Evolutionary conservation across 2,329 filamentous ascomycete genomes (phyloP).

Genomic region (Sarocladiaceae sp.): DNA sequence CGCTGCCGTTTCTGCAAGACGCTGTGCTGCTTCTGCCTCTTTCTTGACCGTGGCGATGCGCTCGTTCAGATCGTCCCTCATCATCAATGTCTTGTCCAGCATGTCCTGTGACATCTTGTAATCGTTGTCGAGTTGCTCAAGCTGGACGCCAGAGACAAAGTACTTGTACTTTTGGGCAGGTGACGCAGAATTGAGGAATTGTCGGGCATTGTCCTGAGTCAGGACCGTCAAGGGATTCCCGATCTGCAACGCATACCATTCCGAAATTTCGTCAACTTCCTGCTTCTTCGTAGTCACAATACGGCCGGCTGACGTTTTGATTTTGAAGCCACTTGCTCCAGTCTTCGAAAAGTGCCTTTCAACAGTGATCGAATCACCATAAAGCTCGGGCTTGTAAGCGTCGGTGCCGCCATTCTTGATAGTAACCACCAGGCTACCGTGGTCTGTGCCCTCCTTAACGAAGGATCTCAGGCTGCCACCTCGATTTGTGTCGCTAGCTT

Average conservation of each 20-base stretch:
- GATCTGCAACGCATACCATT: conserved; percentile 89
- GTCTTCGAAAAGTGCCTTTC: conserved; percentile 79
- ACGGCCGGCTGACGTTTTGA: conserved; percentile 69
- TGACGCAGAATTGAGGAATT: conserved; percentile 84
- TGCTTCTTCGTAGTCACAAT: conserved; percentile 77
- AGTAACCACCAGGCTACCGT: conserved; percentile 71
- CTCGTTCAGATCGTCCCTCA: conserved; percentile 30
- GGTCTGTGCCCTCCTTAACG: conserved; percentile 83
- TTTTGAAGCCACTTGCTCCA: conserved; percentile 77
- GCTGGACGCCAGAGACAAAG: conserved; percentile 89
- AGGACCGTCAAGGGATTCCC: conserved; percentile 96
- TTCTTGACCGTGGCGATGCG: conserved; percentile 32
- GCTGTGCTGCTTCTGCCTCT: conserved; percentile 54
- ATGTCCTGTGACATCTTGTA: conserved; percentile 80
- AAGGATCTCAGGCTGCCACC: conserved; percentile 85
- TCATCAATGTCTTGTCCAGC: conserved; percentile 57
- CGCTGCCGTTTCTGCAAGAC: conserved; percentile 60
- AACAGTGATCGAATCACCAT: conserved; percentile 81
- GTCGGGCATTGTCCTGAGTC: conserved; percentile 90
- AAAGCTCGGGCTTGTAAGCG: conserved; percentile 78
- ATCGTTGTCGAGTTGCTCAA: conserved; percentile 88
- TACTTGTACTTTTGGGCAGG: conserved; percentile 90
- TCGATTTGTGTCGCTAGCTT: conserved; percentile 88
- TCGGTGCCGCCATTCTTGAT: conserved; percentile 87
- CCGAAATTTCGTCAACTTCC: conserved; percentile 88